A percentile compares a stretch with the other conserved stretches of the same genome.
Evolutionary conservation across 2,329 filamentous ascomycete species (phyloP).

Genomic region (Ramularia collo-cygni): DNA sequence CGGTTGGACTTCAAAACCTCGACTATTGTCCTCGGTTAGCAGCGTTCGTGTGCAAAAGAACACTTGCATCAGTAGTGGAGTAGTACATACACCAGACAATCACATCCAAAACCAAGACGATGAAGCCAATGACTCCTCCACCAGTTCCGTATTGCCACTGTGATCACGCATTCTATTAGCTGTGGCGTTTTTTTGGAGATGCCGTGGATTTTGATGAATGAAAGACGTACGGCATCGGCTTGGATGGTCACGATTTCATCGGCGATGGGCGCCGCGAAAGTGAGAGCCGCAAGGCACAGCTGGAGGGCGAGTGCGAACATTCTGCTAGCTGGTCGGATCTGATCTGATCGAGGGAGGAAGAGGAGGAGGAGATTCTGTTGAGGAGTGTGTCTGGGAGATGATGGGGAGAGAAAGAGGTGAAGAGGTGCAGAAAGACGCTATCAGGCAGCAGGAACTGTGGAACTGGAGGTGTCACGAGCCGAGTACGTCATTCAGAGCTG

Average conservation of each 20-base stretch:
- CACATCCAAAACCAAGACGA: slow-evolving; percentile 56
- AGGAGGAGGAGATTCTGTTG: background rate
- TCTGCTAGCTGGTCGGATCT: background rate
- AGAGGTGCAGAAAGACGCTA: too few relatives aligned
- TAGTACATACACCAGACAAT: slow-evolving; percentile 52
- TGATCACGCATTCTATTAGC: too few relatives aligned
- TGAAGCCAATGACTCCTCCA: slow-evolving; percentile 55
- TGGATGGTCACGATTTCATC: slow-evolving; percentile 32
- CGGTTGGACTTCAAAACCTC: slow-evolving; percentile 60
- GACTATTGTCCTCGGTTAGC: slow-evolving; percentile 37
- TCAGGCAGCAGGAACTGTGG: too few relatives aligned
- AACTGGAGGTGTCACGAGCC: too few relatives aligned
- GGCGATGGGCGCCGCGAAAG: slow-evolving; percentile 39
- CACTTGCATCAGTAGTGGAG: too few relatives aligned
- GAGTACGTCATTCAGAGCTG: too few relatives aligned
- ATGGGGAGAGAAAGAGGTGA: too few relatives aligned
- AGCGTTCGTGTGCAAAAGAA: background rate
- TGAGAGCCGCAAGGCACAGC: slow-evolving; percentile 45
- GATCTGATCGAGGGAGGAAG: background rate
- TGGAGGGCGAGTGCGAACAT: slow-evolving; percentile 44
- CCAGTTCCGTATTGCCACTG: slow-evolving; percentile 54
- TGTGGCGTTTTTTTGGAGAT: too few relatives aligned
- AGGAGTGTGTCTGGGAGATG: too few relatives aligned
- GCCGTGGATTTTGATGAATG: too few relatives aligned
- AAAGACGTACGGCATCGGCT: slow-evolving; percentile 24